A percentile compares a stretch with the other conserved stretches of the same genome.
Conservation (phyloP, 768 basidiomycete species). For the Russula sp. region DNA sequence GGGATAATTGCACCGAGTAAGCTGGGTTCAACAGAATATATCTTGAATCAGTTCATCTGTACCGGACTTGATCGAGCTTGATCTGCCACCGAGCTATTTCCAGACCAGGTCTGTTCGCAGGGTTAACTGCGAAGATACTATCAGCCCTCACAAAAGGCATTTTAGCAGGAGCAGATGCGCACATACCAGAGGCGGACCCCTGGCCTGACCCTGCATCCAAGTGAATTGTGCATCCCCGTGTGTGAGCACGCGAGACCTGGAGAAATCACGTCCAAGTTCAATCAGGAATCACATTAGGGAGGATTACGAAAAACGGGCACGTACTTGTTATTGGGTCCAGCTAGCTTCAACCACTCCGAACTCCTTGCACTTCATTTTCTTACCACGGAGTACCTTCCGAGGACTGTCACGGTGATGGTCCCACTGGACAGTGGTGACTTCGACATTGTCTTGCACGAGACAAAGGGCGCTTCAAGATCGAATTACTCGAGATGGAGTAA, state of each 20-base stretch:
- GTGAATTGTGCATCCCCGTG: slow-evolving; percentile 12
- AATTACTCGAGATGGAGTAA: neutral
- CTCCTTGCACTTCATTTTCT: slow-evolving; percentile 17
- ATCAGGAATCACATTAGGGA: too few species aligned
- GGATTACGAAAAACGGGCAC: too few species aligned
- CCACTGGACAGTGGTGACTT: slow-evolving; percentile 15
- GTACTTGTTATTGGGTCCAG: slow-evolving; percentile 9
- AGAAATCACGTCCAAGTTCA: neutral
- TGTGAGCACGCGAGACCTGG: slow-evolving; percentile 16
- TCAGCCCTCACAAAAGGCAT: neutral
- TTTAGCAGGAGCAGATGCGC: neutral
- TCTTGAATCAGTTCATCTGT: neutral
- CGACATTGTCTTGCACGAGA: slow-evolving; percentile 8
- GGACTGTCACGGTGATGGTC: slow-evolving; percentile 14
- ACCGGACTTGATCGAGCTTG: neutral
- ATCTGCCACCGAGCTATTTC: slow-evolving; percentile 13
- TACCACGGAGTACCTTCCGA: slow-evolving; percentile 6
- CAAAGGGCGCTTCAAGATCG: neutral
- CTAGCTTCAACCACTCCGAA: slow-evolving; percentile 14
- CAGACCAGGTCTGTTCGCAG: slow-evolving; percentile 15
- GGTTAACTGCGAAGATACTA: neutral
- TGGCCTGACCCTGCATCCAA: neutral
- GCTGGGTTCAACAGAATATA: slow-evolving; percentile 2
- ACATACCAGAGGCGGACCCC: slow-evolving; percentile 8
- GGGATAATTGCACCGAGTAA: slow-evolving; percentile 15